phyloP scores from a whole-genome alignment of 2,329 filamentous ascomycete species.

The Colletotrichum lupini region DNA sequence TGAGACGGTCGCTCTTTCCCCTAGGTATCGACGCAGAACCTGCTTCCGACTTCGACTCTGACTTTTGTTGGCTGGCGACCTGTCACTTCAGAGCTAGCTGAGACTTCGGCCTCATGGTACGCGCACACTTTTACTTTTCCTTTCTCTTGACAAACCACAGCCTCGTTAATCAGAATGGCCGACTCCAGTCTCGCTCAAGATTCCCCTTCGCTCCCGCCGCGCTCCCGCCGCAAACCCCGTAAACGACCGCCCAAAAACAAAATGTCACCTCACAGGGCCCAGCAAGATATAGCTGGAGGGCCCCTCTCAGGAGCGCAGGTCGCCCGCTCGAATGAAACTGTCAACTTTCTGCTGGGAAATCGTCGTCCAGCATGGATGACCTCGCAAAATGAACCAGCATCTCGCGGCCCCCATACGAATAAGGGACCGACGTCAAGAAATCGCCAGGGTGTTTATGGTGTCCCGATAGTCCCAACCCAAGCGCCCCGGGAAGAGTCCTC shows the following conservation, averaged over 20 bases:
- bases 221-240: conserved; percentile 20
- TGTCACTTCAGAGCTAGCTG: not conserved
- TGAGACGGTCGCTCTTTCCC: not conserved
- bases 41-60: not conserved
- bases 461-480: not conserved
- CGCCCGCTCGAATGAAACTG: conserved; percentile 53
- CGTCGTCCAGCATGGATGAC: conserved; percentile 47
- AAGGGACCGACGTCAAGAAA: not conserved
- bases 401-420: not conserved
- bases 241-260: conserved; percentile 5
- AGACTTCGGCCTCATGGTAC: conserved; percentile 32
- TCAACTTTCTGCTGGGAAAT: conserved; percentile 52
- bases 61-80: not conserved
- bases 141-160: not conserved
- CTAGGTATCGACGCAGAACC: not conserved
- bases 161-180: conserved; percentile 16
- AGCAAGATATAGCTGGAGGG: not conserved
- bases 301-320: conserved; percentile 42
- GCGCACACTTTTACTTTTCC: not conserved
- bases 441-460: not conserved
- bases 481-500: not conserved
- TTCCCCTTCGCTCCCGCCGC: conserved; percentile 18
- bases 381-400: not conserved
- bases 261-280: conserved; percentile 15
- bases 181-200: conserved; percentile 31